Evolutionary conservation across 116 monocot species (phyloP), one percentile per base, ranked within the genome.

Genomic region (Iris pallida): DNA sequence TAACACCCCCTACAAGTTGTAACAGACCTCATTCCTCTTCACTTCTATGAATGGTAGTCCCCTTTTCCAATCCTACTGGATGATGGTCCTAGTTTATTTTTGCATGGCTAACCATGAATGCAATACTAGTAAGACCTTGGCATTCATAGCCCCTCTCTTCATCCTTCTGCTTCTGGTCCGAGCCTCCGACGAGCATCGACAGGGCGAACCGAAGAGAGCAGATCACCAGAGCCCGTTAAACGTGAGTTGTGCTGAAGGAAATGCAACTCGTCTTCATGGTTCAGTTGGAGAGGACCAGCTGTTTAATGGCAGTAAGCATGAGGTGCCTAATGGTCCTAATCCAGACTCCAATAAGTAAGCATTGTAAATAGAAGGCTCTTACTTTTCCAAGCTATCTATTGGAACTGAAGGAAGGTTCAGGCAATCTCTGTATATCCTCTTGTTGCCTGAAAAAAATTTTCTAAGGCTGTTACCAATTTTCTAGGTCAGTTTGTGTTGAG

Each of bases 41-140:
- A 30, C 30, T 30, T 30, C 30, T 30, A 30, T 30, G 30, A 30
- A 30, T 30, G 30, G 30, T 30, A 30, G 56, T 56, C 56, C 19
- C 19, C 56, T 18, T 16, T 11, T 5, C 2, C 56, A 4, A 3
- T 19, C 2, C 56, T 56, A 18, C 5, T 19, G 14, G 11, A 4
- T 53, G 11, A 14, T 11, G 15, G 16, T 17, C 18, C 0, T 56
- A 0, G 16, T 18, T 0, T 56, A 18, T 4, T 19, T 56, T 56
- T 56, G 56, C 56, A 56, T 56, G 56, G 56, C 56, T 56, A 5
- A 56, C 19, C 7, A 56, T 56, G 56, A 18, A 56, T 17, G 5
- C 4, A 19, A 18, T 9, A 56, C 56, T 56, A 56, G 56, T 5
- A 19, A 56, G 56, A 19, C 4, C 53, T 53, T 53, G 16, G 56